Base-by-base conservation (phyloP, 768 basidiomycete species). In the Rhodocollybia butyracea region DNA sequence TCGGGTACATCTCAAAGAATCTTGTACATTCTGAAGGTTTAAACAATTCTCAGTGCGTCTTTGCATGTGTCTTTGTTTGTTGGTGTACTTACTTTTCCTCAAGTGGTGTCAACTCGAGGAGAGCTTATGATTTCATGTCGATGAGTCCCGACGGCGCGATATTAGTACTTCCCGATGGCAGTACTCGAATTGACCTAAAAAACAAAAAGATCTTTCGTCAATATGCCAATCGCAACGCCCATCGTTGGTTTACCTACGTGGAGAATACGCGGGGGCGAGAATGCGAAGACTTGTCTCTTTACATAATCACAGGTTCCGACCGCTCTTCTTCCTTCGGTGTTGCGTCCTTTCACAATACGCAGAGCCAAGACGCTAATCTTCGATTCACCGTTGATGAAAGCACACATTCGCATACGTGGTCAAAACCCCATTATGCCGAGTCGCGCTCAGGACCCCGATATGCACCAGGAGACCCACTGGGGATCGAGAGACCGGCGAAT, bases 251-350 rank as follows among this genome's bases (percentile, higher is more conserved):
- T 24, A 45, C 43, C 26, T 55, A 55, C 32, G 54, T 47, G 12
- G 43, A 47, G 22, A 43, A 47, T 2, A 32, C 34, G 27, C 54
- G 42, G 11, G 54, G 54, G 24, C 54, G 54, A 29, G 54, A 55
- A 26, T 31, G 27, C 21, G 36, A 45, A 29, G 43, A 45, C 26
- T 22, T 45, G n/a, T 55, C 54, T 6, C 43, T 55, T 40, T 55
- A 55, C 24, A 45, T 55, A 34, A 55, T 55, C 43, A 55, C 54
- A 21, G 54, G 54, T 29, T 46, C 39, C 43, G 54, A 55, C 54
- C 30, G 31, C 43, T 17, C 54, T 24, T 45, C 42, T 22, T 46
- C 54, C 22, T 55, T 40, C 26, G 54, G 43, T 3, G 46, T 47
- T 8, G 54, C 54, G 12, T 55, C 54, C 12, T 55, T 55, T 36